These are phyloP conservation scores for Vararia minispora DNA, from an alignment of 768 basidiomycete genomes.

Conservation along the genomic window DNA sequence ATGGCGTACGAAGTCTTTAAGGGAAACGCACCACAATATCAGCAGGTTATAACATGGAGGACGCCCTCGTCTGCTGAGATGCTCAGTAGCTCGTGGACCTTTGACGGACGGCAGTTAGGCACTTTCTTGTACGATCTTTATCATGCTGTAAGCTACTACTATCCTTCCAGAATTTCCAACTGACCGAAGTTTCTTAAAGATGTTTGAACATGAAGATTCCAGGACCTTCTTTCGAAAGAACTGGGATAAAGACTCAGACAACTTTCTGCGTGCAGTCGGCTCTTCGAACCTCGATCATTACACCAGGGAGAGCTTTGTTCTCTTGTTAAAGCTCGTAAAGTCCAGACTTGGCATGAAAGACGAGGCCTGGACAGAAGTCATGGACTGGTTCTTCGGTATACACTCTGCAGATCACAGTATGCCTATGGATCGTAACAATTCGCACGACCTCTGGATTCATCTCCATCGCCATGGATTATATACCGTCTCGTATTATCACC, in stretches of 20 bases:
- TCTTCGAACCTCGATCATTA: conserved; percentile 29
- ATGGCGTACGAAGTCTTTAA: conserved; percentile 9
- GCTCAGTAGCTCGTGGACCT: conserved; percentile 8
- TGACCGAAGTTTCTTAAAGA: conserved; percentile 8
- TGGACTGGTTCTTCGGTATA: conserved; percentile 25
- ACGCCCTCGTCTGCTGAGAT: conserved; percentile 15
- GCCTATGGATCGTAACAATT: conserved; percentile 21
- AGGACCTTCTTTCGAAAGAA: conserved; percentile 5
- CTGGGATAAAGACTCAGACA: not conserved
- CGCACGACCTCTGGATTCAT: conserved; percentile 37
- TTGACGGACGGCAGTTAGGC: conserved; percentile 25
- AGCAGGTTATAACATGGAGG: conserved; percentile 31
- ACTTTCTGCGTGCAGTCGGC: conserved; percentile 7
- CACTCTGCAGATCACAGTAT: conserved; percentile 17
- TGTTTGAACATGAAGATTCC: conserved; percentile 32
- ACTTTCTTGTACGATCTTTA: conserved; percentile 32
- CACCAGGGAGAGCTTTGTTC: conserved; percentile 34
- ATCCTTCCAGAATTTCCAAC: not conserved
- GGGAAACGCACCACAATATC: conserved; percentile 19
- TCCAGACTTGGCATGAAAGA: conserved; percentile 18
- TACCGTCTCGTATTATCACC: conserved; percentile 17
- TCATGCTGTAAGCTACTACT: conserved; percentile 6
- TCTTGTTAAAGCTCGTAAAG: conserved; percentile 31
- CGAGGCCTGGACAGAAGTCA: conserved; percentile 31
- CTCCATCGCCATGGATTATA: conserved; percentile 30